A percentile compares a stretch with the other conserved stretches of the same genome.
Evolutionary conservation across 768 basidiomycete species (phyloP).

Genomic region (Asterophora parasitica): DNA sequence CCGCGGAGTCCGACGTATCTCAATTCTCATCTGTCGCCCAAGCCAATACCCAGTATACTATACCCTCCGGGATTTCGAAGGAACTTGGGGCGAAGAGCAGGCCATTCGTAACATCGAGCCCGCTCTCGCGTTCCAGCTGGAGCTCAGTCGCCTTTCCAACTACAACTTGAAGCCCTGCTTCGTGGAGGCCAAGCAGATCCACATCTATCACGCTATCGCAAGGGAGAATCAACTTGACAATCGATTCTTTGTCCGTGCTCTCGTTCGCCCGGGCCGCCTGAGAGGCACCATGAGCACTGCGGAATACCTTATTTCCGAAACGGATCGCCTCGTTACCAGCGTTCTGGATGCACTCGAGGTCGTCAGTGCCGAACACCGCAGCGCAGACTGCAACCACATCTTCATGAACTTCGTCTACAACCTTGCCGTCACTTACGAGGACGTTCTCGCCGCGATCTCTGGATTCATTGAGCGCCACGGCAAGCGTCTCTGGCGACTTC

Average conservation of each 20-base stretch:
- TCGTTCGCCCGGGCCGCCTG: slow-evolving; percentile 93
- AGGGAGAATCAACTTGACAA: slow-evolving; percentile 96
- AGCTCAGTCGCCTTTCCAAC: slow-evolving; percentile 92
- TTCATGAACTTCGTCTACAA: slow-evolving; percentile 99
- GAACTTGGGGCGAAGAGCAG: slow-evolving; percentile 87
- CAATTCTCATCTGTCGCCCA: slow-evolving; percentile 86
- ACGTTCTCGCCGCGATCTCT: slow-evolving; percentile 94
- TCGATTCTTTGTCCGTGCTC: slow-evolving; percentile 95
- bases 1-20: slow-evolving; percentile 88
- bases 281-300: slow-evolving; percentile 89
- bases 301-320: slow-evolving; percentile 98
- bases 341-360: slow-evolving; percentile 95
- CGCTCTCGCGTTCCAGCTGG: slow-evolving; percentile 95
- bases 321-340: slow-evolving; percentile 91
- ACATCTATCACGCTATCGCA: slow-evolving; percentile 95
- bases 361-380: slow-evolving; percentile 83
- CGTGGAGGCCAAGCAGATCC: slow-evolving; percentile 95
- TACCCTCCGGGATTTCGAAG: slow-evolving; percentile 75
- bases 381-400: slow-evolving; percentile 97
- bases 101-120: slow-evolving; percentile 98
- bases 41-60: slow-evolving; percentile 93
- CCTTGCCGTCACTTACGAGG: slow-evolving; percentile 91
- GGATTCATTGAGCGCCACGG: slow-evolving; percentile 99
- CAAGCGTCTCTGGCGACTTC: slow-evolving; percentile 95
- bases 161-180: slow-evolving; percentile 96